Percentiles rank a stretch among this genome's conserved stretches.
Evolutionary conservation across 108 stramenopile genomes (phyloP).

Genomic region (Pseudonitzschia multistriata): DNA sequence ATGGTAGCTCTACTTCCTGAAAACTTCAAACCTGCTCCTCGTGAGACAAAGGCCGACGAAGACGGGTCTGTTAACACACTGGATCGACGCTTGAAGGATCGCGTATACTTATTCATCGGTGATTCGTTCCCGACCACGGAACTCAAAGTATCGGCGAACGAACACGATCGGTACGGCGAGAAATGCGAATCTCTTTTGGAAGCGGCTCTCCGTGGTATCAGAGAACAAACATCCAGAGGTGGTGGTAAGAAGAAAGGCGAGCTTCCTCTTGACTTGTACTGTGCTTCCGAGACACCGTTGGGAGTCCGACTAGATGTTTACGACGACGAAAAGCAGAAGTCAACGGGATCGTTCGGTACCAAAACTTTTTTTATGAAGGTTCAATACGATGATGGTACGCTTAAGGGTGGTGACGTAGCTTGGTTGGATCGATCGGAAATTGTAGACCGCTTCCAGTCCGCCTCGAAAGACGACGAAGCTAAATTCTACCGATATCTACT

Average conservation of each 20-base stretch:
- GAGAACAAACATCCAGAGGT: slow-evolving; percentile 11
- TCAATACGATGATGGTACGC: slow-evolving; percentile 62
- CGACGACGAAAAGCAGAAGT: slow-evolving; percentile 25
- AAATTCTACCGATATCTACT: slow-evolving; percentile 82
- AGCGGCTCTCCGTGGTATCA: slow-evolving; percentile 48
- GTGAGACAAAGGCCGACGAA: slow-evolving; percentile 81
- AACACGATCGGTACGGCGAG: slow-evolving; percentile 15
- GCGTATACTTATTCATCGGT: slow-evolving; percentile 63
- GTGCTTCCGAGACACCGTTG: slow-evolving; percentile 62
- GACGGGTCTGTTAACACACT: slow-evolving; percentile 60
- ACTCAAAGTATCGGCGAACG: slow-evolving; percentile 33
- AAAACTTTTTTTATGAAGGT: slow-evolving; percentile 79
- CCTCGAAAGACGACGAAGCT: slow-evolving; percentile 50
- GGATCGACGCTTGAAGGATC: slow-evolving; percentile 66
- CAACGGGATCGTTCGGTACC: slow-evolving; percentile 51
- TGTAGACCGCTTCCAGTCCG: slow-evolving; percentile 46
- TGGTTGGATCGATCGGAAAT: slow-evolving; percentile 79
- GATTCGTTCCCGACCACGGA: slow-evolving; percentile 69
- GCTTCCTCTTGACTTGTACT: slow-evolving; percentile 51
- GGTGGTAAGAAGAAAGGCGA: slow-evolving; percentile 6
- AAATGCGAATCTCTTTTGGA: slow-evolving; percentile 61
- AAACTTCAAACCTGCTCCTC: slow-evolving; percentile 69
- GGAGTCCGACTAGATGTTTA: slow-evolving; percentile 58
- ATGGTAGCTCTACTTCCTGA: slow-evolving; percentile 44
- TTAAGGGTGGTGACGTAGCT: slow-evolving; percentile 56